Base-by-base conservation (phyloP, 805 yeast species). In the Schwanniomyces yamadae region DNA sequence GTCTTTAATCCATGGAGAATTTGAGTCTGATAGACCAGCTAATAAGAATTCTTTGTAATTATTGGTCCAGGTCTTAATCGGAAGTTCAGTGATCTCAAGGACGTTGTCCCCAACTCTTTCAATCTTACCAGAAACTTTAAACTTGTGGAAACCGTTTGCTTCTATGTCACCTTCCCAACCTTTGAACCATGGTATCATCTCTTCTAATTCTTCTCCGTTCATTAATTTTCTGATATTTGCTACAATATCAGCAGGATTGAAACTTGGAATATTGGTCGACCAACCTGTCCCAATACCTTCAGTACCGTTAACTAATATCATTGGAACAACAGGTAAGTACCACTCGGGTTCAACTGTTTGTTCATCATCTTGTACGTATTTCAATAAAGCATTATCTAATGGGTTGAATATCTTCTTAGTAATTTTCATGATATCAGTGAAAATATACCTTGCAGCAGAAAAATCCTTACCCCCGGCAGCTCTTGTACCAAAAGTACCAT, bases 251-350 rank as follows among this genome's bases (percentile, higher is more conserved):
- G 59, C 50, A 0, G 99, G 99, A 56, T 93, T 89, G 63, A 77
- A 91, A 26, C 86, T 80, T 1, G 99, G 99, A 44, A 93, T 83
- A 42, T 78, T 80, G 1, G 98, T 89, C 46, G 96, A 86, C 97
- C 98, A 93, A 47, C 99, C 99, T 31, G 99, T 90, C 44, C 99
- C 99, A 59, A 93, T 93, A 67, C 99, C 99, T 62, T 93, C 99
- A 6, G 91, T 75, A 39, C 99, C 99, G 55, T 93, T 93, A 4
- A 93, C 95, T 42, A 93, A 71, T n/a, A 93, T 57, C 87, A 89
- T 86, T 7, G 99, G 99, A 25, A 93, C 49, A n/a, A 93, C 80
- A 1, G 99, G 99, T 26, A 87, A 69, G 59, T 88, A 93, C 89
- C 95, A 88, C 50, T 86, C 89, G 0, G 99, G 99, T 58, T 93